Evolutionary conservation across 257 asterid genomes (phyloP).

Genomic region (Cordia subcordata): DNA sequence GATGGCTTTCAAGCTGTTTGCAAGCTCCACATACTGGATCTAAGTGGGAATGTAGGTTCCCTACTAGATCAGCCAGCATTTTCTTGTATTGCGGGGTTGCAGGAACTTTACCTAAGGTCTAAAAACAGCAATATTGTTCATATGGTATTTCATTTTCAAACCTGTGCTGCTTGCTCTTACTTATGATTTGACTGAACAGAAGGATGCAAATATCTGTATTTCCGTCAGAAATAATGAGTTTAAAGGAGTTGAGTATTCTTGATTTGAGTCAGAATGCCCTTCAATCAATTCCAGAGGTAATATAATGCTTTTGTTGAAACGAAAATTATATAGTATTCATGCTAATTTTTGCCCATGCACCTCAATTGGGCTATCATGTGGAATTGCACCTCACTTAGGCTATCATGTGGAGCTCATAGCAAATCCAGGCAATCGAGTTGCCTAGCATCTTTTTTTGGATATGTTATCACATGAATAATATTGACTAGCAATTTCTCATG

Average conservation of each 20-base stretch:
- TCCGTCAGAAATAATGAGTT: constrained; percentile 59
- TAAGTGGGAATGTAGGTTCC: constrained; percentile 66
- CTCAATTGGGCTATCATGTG: too few relatives aligned
- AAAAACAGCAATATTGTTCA: constrained; percentile 17
- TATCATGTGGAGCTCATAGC: too few relatives aligned
- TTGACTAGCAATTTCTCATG: too few relatives aligned
- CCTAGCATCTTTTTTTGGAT: too few relatives aligned
- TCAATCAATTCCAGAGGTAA: constrained; percentile 75
- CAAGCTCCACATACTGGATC: constrained; percentile 86
- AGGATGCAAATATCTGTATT: constrained; percentile 67
- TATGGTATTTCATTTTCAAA: constrained; percentile 6
- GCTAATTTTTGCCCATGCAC: background rate
- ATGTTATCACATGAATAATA: too few relatives aligned
- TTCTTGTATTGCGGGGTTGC: constrained; percentile 66
- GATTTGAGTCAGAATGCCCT: constrained; percentile 86
- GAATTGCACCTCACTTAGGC: too few relatives aligned
- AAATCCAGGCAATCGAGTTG: too few relatives aligned
- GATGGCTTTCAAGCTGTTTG: constrained; percentile 67
- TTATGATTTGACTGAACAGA: constrained; percentile 46
- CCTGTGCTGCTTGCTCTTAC: constrained; percentile 16
- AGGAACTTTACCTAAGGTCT: constrained; percentile 92
- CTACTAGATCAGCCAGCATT: constrained; percentile 69
- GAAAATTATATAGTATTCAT: background rate
- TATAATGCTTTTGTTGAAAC: background rate
- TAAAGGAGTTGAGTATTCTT: constrained; percentile 61